Evolutionary conservation across 306 rosid genomes (phyloP).

Genomic region (Gleditsia sinensis): DNA sequence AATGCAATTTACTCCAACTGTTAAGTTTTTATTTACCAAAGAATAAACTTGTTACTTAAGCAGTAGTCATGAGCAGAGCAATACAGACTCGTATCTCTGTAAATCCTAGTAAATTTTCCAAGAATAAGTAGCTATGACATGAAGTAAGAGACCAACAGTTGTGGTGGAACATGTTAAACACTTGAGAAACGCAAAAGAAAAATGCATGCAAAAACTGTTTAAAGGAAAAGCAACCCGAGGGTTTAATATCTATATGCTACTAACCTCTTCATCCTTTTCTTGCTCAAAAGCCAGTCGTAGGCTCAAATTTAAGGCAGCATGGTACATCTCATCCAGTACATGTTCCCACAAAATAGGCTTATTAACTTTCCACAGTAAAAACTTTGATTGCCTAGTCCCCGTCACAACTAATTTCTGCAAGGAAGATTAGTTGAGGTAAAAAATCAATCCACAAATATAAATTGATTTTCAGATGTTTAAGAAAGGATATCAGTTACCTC

Average conservation of each 20-base stretch:
- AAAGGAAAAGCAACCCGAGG: neutral
- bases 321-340: slow-evolving; percentile 87
- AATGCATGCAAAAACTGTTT: neutral
- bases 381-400: slow-evolving; percentile 28
- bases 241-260: slow-evolving; percentile 7
- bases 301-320: slow-evolving; percentile 86
- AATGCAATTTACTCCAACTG: no score
- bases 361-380: slow-evolving; percentile 76
- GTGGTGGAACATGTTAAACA: neutral
- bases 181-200: neutral
- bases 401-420: slow-evolving; percentile 65
- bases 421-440: slow-evolving; percentile 23
- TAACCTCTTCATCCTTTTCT: slow-evolving; percentile 72
- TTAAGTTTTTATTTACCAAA: no score
- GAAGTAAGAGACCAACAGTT: neutral
- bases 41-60: neutral
- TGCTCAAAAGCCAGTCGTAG: slow-evolving; percentile 59
- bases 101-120: neutral
- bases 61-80: neutral
- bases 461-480: neutral
- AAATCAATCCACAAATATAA: slow-evolving; percentile 21
- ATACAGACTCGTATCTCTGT: neutral
- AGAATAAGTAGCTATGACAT: neutral
- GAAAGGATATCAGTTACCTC: slow-evolving; percentile 59
- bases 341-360: slow-evolving; percentile 60